Base-by-base conservation (phyloP, 164 flowering plant genomes). In the Tinospora cordifolia region DNA sequence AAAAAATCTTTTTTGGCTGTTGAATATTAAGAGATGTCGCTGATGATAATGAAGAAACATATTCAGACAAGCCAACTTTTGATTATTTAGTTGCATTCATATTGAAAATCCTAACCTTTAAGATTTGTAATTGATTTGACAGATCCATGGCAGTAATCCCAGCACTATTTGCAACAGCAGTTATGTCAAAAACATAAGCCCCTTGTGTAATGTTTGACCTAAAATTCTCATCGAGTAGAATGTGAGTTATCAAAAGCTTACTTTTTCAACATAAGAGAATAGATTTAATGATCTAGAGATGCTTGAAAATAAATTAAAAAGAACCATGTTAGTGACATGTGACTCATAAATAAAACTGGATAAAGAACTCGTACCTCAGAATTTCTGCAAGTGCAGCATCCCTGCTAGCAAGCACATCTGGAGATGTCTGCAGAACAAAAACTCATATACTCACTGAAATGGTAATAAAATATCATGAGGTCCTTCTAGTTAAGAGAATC, bases 191-290 rank as follows among this genome's bases (percentile, higher is more conserved):
- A 38, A 85, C 86, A 81, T 88, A 82, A 64, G 83, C 81, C 70
- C 98, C 99, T 75, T 90, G 90, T 80, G 85, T 90, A 63, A 44
- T 75, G 73, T 89, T 92, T 69, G 91, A 84, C 82, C 99, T 94
- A 83, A 76, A 83, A 80, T 70, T 59, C 7, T 40, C 38, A 63
- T 30, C 4, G 63, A 65, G 51, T 21, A 68, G 40, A 41, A 41
- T 41, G 6, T 41, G 1, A 41, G 46, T 41, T 41, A 41, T 41
- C 13, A 41, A 41, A 41, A 41, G 46, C 46, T 12, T 41, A 41
- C 3, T 41, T 41, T 41, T 19, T 22, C 59, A 51, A 51, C 36
- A 30, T 30, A 30, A 2, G 4, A 22, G n/a, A 51, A 15, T 17
- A 51, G 21, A 3, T 17, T 49, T 2, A 34, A 36, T 60, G 21